These are phyloP conservation scores for Colletotrichum sp. DNA, from an alignment of 2,329 filamentous ascomycete species.

Conservation along the genomic window DNA sequence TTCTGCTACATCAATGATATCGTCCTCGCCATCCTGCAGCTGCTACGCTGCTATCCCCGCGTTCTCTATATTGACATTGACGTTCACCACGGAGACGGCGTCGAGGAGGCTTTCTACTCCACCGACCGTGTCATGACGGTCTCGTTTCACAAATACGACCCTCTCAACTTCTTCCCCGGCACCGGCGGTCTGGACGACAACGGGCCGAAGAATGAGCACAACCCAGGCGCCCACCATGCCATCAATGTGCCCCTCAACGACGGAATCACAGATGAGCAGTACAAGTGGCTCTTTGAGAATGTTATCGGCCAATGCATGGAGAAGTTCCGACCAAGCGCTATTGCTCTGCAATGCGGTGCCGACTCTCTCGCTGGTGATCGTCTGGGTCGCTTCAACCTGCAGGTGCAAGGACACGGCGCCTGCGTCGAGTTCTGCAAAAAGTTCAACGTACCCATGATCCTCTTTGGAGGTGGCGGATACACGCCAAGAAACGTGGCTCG, in stretches of 20 bases:
- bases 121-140: constrained; percentile 91
- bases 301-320: constrained; percentile 81
- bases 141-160: constrained; percentile 96
- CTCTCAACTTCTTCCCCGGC: constrained; percentile 82
- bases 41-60: constrained; percentile 80
- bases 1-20: constrained; percentile 99
- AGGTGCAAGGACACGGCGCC: constrained; percentile 90
- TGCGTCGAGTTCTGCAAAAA: constrained; percentile 91
- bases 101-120: constrained; percentile 90
- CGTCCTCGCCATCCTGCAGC: constrained; percentile 88
- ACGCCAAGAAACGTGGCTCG: constrained; percentile 95
- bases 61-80: constrained; percentile 96
- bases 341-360: constrained; percentile 94
- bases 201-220: constrained; percentile 81
- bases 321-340: constrained; percentile 86
- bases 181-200: constrained; percentile 88
- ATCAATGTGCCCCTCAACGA: constrained; percentile 91
- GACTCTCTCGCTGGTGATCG: constrained; percentile 94
- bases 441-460: constrained; percentile 79
- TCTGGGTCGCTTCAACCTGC: constrained; percentile 94
- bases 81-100: constrained; percentile 89
- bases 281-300: constrained; percentile 81
- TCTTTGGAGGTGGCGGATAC: constrained; percentile 95
- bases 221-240: constrained; percentile 86
- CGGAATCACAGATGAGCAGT: constrained; percentile 90